Base-by-base conservation (phyloP, 2,329 filamentous ascomycete species). In the Pleomassaria siparia region DNA sequence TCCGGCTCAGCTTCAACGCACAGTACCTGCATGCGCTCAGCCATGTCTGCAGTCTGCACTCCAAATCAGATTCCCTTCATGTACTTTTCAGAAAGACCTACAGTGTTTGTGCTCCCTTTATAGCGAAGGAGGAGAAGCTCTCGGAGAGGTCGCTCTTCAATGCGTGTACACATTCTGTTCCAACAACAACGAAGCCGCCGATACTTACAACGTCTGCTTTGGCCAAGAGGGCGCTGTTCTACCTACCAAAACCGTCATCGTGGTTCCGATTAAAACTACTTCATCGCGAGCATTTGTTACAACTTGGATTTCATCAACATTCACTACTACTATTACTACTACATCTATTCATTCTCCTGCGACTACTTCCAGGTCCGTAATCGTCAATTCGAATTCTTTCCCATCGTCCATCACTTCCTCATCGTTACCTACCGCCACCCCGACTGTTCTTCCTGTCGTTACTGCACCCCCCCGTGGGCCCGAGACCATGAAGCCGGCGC, bases 81-180 rank as follows among this genome's bases (percentile, higher is more conserved):
- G 70, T 54, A 63, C 66, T 46, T 55, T 53, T 40, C 55, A 62
- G 51, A 50, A 49, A 48, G 56, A 60, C 43, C 48, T 72, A 42
- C 57, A 55, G 24, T 72, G 70, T 55, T 63, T 72, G 24, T 72
- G 70, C 49, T 68, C 69, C 49, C 63, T 54, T 51, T 72, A 72
- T 65, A 70, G 67, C 49, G 60, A 50, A 46, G 43, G 37, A 35
- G 70, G 70, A 40, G 62, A 70, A 48, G 64, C 66, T 39, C 50
- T 72, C 18, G 69, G 69, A 20, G 70, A 72, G 55, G 64, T 66
- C 46, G 69, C 68, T 43, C 58, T 71, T 9, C 64, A 59, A 36
- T 72, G 70, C 53, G 57, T 72, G 41, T 69, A 66, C 58, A 53
- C 65, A 43, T 61, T 60, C 21, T 71, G 68, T 50, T 46, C 59